Evolutionary conservation across 2,329 filamentous ascomycete genomes (phyloP).

Genomic region (Cladosporium oxysporum): DNA sequence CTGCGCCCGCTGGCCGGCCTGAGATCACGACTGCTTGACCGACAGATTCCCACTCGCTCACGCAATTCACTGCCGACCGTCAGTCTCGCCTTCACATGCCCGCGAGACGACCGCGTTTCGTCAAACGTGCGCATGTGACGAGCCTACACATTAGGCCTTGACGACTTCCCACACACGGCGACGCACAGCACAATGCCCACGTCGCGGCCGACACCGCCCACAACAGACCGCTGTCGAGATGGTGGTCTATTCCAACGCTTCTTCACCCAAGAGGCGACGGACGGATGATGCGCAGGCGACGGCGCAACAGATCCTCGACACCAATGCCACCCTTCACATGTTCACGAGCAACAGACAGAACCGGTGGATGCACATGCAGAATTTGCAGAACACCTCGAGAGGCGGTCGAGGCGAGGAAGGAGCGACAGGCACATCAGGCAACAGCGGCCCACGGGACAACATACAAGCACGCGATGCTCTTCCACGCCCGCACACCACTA

Average conservation of each 20-base stretch:
- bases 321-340: conserved; percentile 15
- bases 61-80: background rate
- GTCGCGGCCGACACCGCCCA: background rate
- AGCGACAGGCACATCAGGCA: conserved; percentile 3
- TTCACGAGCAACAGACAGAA: background rate
- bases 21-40: background rate
- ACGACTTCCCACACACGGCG: background rate
- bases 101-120: background rate
- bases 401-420: background rate
- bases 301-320: conserved; percentile 8
- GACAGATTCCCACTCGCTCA: background rate
- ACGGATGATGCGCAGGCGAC: conserved; percentile 2
- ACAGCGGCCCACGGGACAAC: background rate
- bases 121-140: conserved; percentile 8
- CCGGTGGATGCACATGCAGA: conserved; percentile 2
- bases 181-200: conserved; percentile 7
- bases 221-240: conserved; percentile 12
- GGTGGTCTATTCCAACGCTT: conserved; percentile 3
- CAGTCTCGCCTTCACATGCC: background rate
- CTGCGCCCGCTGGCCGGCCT: background rate
- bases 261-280: conserved; percentile 6
- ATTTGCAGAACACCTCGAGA: background rate
- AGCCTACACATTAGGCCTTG: background rate
- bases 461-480: background rate
- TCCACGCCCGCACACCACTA: too few relatives aligned